A percentile compares a stretch with the other conserved stretches of the same genome.
Conservation (phyloP, 371 early-diverging fungal genomes). For the Syncephalis plumigaleata region DNA sequence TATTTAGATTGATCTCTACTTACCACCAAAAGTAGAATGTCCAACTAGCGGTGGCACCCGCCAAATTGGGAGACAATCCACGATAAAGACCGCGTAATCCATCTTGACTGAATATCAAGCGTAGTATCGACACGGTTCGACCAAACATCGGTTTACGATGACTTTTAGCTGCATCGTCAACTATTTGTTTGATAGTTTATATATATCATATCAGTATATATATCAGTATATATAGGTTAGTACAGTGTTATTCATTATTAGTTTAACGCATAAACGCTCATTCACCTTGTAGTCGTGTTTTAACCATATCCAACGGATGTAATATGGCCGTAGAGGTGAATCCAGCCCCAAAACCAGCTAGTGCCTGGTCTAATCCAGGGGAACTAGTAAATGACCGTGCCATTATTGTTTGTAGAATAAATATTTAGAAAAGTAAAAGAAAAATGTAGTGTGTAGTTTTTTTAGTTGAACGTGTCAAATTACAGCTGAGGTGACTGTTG, state of each 20-base stretch:
- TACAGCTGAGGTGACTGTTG: no score
- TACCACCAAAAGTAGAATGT: conserved; percentile 90
- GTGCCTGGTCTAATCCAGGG: conserved; percentile 46
- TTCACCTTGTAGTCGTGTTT: conserved; percentile 85
- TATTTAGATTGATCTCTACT: conserved; percentile 9
- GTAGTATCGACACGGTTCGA: conserved; percentile 45
- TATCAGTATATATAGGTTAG: not conserved
- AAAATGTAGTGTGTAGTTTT: no score
- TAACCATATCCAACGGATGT: conserved; percentile 86
- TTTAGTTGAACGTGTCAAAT: no score
- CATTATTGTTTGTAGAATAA: not conserved
- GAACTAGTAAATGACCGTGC: not conserved
- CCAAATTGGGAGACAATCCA: conserved; percentile 77
- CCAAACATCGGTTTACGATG: conserved; percentile 31
- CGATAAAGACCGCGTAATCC: conserved; percentile 69
- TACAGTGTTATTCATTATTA: not conserved
- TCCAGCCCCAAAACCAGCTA: conserved; percentile 80
- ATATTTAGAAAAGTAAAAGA: no score
- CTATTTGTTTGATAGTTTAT: conserved; percentile 12
- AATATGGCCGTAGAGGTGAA: conserved; percentile 59
- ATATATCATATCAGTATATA: no score
- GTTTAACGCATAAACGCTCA: no score
- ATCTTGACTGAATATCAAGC: conserved; percentile 27
- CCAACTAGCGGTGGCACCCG: conserved; percentile 87
- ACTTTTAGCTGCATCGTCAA: conserved; percentile 21